Conservation (phyloP, 148 eudicot genomes). For the Rhododendron kiyosumense region DNA sequence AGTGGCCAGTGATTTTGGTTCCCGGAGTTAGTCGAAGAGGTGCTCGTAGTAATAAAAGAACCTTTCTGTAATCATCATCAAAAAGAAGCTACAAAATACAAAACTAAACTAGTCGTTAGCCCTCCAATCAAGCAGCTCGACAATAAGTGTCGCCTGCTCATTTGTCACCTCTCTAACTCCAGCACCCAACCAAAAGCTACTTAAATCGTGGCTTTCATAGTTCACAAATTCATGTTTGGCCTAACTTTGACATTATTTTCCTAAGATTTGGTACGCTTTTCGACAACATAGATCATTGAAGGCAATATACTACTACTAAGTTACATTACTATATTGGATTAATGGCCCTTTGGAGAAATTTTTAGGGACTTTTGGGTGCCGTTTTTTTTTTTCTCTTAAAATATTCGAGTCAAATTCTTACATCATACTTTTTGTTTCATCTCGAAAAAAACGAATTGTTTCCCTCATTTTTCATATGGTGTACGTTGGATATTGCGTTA, state of each 20-base stretch:
- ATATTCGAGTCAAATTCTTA: background rate
- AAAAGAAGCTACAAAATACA: background rate
- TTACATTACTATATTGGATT: background rate
- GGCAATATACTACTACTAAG: slow-evolving; percentile 9
- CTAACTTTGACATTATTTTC: slow-evolving; percentile 14
- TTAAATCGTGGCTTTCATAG: background rate
- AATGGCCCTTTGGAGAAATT: too few species aligned
- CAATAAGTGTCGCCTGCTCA: background rate
- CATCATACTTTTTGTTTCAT: too few species aligned
- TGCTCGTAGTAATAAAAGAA: too few species aligned
- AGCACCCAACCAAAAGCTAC: slow-evolving; percentile 1
- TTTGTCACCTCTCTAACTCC: slow-evolving; percentile 5
- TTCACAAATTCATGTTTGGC: slow-evolving; percentile 2
- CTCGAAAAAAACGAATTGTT: too few species aligned
- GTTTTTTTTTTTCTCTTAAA: too few species aligned
- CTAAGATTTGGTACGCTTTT: slow-evolving; percentile 20
- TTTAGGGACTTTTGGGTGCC: too few species aligned
- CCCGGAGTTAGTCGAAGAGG: too few species aligned
- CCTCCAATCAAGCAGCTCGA: background rate
- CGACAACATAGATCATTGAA: slow-evolving; percentile 9
- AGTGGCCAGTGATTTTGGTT: too few species aligned
- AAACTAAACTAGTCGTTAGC: background rate
- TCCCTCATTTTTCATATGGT: background rate
- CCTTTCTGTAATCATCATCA: background rate
- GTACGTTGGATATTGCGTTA: background rate